Evolutionary conservation across 2,329 filamentous ascomycete species (phyloP).

Genomic region (Monascus ruber): DNA sequence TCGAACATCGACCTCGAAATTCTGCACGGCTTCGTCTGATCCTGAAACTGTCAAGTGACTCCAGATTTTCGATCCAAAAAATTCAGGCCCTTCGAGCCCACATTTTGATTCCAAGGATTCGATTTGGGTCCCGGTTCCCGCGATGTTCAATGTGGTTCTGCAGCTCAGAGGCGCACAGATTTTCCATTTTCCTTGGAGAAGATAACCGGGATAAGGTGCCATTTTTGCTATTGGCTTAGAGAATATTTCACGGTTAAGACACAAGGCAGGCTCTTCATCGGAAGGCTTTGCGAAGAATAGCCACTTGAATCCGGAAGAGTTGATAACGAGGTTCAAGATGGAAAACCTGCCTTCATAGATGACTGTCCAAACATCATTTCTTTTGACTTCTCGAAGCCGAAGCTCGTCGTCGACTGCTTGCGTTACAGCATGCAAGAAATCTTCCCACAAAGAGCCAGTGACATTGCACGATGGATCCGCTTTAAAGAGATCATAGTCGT

Average conservation of each 20-base stretch:
- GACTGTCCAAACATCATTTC: conserved; percentile 21
- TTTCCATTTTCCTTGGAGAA: conserved; percentile 35
- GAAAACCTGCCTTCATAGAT: conserved; percentile 16
- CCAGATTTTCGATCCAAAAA: conserved; percentile 34
- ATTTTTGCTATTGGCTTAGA: conserved; percentile 39
- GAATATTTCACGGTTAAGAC: conserved; percentile 31
- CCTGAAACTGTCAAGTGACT: conserved; percentile 30
- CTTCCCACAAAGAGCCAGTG: conserved; percentile 16
- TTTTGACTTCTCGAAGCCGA: conserved; percentile 18
- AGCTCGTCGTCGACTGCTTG: conserved; percentile 15
- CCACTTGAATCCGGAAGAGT: conserved; percentile 30
- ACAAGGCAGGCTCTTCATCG: conserved; percentile 25
- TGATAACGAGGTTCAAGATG: conserved; percentile 16
- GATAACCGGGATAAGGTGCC: conserved; percentile 17
- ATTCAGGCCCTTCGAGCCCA: conserved; percentile 28
- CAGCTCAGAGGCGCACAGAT: conserved; percentile 31
- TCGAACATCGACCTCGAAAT: conserved; percentile 28
- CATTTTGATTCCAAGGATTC: conserved; percentile 29
- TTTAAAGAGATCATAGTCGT: conserved; percentile 12
- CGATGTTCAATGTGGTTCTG: conserved; percentile 23
- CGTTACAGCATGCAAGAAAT: conserved; percentile 21
- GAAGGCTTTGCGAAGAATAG: conserved; percentile 37
- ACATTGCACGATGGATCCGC: conserved; percentile 5
- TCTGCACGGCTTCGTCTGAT: conserved; percentile 13
- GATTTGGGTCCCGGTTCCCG: conserved; percentile 20